Percentiles rank a stretch among this genome's conserved stretches.
Conservation (phyloP, 768 basidiomycete genomes). For the Pleurotus giganteus region DNA sequence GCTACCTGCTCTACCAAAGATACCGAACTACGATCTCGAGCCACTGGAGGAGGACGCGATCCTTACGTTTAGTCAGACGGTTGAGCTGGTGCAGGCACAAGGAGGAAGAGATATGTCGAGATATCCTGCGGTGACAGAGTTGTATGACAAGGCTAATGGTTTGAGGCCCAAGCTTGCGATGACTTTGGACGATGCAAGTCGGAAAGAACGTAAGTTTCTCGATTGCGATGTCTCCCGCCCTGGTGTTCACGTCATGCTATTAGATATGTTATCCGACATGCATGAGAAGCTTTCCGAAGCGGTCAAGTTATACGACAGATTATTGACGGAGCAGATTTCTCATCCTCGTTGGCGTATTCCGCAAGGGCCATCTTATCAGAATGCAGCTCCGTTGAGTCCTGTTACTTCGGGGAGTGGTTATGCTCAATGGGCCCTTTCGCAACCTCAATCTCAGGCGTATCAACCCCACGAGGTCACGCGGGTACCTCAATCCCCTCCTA, state of each 20-base stretch:
- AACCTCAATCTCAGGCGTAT: constrained; percentile 21
- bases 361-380: constrained; percentile 32
- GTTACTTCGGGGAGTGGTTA: constrained; percentile 26
- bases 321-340: constrained; percentile 80
- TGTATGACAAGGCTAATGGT: constrained; percentile 80
- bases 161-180: constrained; percentile 80
- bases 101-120: constrained; percentile 76
- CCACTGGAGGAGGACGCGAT: constrained; percentile 84
- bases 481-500: constrained; percentile 10
- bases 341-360: constrained; percentile 63
- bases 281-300: constrained; percentile 91
- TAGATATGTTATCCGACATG: constrained; percentile 91
- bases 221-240: background rate
- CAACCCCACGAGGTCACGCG: constrained; percentile 20
- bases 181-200: constrained; percentile 78
- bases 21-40: constrained; percentile 79
- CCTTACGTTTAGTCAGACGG: constrained; percentile 85
- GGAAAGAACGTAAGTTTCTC: constrained; percentile 70
- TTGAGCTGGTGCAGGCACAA: constrained; percentile 79
- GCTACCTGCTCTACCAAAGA: constrained; percentile 46
- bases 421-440: constrained; percentile 36
- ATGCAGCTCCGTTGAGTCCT: constrained; percentile 20
- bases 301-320: constrained; percentile 86
- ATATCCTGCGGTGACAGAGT: constrained; percentile 80
- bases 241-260: too few species aligned